These are phyloP conservation scores for Omphalotus olearius DNA, from an alignment of 1,284 basidiomycete genomes.

Conservation along the genomic window DNA sequence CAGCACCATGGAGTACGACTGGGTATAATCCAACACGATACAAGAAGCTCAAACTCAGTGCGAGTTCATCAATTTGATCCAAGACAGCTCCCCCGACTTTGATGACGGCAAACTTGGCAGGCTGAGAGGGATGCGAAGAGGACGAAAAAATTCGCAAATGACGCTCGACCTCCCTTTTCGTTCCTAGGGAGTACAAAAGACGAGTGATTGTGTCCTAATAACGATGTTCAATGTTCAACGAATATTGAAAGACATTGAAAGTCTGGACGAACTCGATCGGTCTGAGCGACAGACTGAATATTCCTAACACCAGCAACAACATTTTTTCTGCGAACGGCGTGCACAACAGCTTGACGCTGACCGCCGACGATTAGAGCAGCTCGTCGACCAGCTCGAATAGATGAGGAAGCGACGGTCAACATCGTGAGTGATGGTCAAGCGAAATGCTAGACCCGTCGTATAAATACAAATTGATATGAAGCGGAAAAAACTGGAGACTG, in stretches of 20 bases:
- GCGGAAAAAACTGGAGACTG: background rate
- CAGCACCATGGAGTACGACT: constrained; percentile 90
- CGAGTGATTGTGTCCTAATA: constrained; percentile 89
- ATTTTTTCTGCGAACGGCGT: constrained; percentile 30
- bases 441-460: too few species aligned
- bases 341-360: constrained; percentile 42
- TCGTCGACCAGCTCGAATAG: constrained; percentile 12
- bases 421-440: constrained; percentile 1
- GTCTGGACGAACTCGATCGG: constrained; percentile 44
- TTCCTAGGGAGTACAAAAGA: constrained; percentile 91
- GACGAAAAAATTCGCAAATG: constrained; percentile 95
- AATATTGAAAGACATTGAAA: background rate
- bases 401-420: constrained; percentile 12
- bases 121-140: constrained; percentile 76
- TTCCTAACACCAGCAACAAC: constrained; percentile 26
- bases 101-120: constrained; percentile 91
- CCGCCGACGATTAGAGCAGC: constrained; percentile 39
- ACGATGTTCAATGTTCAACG: background rate
- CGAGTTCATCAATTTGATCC: constrained; percentile 86
- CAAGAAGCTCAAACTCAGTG: constrained; percentile 89
- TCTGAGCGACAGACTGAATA: constrained; percentile 53
- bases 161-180: constrained; percentile 92
- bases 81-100: constrained; percentile 94
- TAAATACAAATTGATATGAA: background rate
- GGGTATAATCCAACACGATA: constrained; percentile 94